Evolutionary conservation across 2,329 filamentous ascomycete species (phyloP).

Genomic region (Dissoconium aciculare): DNA sequence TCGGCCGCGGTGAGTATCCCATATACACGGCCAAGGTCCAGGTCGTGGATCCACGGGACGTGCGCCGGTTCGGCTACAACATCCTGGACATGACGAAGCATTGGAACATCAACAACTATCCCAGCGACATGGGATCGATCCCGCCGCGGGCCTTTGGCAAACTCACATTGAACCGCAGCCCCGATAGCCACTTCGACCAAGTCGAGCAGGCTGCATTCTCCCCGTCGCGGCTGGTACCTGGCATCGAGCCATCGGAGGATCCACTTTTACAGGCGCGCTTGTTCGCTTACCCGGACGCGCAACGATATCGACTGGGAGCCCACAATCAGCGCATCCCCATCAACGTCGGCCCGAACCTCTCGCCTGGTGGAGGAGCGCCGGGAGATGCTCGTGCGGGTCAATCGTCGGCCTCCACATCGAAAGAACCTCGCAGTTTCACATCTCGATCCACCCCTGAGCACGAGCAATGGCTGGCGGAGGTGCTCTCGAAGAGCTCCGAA

Average conservation of each 20-base stretch:
- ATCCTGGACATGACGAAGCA: constrained; percentile 74
- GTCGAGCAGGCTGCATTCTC: constrained; percentile 75
- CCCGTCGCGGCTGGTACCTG: constrained; percentile 63
- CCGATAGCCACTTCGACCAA: constrained; percentile 69
- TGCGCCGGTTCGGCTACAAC: constrained; percentile 72
- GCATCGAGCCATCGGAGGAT: constrained; percentile 63
- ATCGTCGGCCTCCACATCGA: too few relatives aligned
- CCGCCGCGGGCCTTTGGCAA: constrained; percentile 66
- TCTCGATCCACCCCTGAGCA: too few relatives aligned
- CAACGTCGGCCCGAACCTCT: too few relatives aligned
- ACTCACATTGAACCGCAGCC: constrained; percentile 62
- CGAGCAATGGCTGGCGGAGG: too few relatives aligned
- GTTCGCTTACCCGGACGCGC: constrained; percentile 51
- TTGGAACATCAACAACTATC: constrained; percentile 60
- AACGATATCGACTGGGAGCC: constrained; percentile 53
- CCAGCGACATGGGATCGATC: too few relatives aligned
- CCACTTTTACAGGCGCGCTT: constrained; percentile 61
- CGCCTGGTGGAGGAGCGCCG: too few relatives aligned
- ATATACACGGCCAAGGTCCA: constrained; percentile 79
- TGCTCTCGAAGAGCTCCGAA: too few relatives aligned
- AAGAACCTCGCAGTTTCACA: too few relatives aligned
- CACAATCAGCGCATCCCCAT: constrained; percentile 69
- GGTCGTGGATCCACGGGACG: constrained; percentile 52
- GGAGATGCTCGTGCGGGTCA: too few relatives aligned
- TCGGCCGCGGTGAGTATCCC: constrained; percentile 54